Conservation (phyloP, 306 rosid species). For the Quillaja saponaria region DNA sequence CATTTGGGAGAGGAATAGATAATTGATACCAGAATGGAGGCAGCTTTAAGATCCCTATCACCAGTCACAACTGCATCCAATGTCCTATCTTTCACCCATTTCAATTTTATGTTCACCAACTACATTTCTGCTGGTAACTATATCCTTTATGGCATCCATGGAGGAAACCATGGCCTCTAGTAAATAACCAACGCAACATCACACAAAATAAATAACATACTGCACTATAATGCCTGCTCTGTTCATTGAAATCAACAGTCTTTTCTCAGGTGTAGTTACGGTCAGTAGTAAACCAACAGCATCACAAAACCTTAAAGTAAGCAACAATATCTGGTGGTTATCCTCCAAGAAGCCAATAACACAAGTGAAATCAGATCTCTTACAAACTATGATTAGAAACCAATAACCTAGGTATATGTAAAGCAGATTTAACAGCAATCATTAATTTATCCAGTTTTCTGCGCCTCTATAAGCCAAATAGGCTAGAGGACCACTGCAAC, state of each 20-base stretch:
- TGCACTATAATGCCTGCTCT: constrained; percentile 7
- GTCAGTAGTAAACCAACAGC: no score
- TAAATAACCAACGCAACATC: constrained; percentile 35
- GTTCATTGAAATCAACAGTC: constrained; percentile 21
- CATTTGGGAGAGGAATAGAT: constrained; percentile 50
- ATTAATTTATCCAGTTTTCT: no score
- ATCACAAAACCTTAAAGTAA: no score
- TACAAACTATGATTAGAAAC: no score
- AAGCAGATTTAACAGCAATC: no score
- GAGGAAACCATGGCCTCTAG: constrained; percentile 35
- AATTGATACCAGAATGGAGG: constrained; percentile 58
- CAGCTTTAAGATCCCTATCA: constrained; percentile 73
- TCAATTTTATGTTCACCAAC: constrained; percentile 77
- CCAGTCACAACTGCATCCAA: constrained; percentile 64
- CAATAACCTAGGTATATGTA: no score
- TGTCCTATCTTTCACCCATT: constrained; percentile 81
- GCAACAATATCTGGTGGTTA: no score
- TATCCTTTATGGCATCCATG: constrained; percentile 32
- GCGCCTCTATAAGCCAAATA: no score
- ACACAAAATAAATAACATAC: constrained; percentile 11
- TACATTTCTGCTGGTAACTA: constrained; percentile 52
- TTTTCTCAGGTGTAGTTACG: no score
- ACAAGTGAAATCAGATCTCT: no score
- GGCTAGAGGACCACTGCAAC: no score
- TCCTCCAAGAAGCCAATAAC: no score